These are phyloP conservation scores for Glaciozyma martinii DNA, from an alignment of 768 basidiomycete genomes.

Conservation along the genomic window DNA sequence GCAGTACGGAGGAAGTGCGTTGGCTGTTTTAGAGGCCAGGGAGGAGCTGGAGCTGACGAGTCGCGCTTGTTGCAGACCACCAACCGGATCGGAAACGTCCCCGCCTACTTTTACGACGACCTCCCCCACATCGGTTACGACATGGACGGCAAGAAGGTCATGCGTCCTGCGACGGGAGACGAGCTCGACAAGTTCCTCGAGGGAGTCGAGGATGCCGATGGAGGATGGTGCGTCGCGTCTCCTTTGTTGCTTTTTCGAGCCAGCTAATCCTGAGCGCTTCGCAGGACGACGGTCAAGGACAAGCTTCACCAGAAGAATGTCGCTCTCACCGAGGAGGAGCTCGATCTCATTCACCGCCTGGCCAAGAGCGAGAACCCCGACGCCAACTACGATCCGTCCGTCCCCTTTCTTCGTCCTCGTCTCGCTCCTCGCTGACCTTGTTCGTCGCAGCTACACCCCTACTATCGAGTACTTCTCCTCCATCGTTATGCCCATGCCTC, in stretches of 20 bases:
- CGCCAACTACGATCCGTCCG: slow-evolving; percentile 59
- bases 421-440: slow-evolving; percentile 34
- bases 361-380: slow-evolving; percentile 88
- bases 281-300: slow-evolving; percentile 86
- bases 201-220: slow-evolving; percentile 78
- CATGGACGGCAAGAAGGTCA: slow-evolving; percentile 84
- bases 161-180: slow-evolving; percentile 88
- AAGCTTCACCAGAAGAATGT: slow-evolving; percentile 76
- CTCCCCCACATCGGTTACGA: slow-evolving; percentile 97
- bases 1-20: slow-evolving; percentile 80
- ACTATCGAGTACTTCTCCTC: slow-evolving; percentile 96
- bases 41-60: not conserved
- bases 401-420: not conserved
- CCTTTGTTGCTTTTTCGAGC: slow-evolving; percentile 2
- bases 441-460: slow-evolving; percentile 55
- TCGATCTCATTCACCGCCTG: slow-evolving; percentile 88
- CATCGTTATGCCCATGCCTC: slow-evolving; percentile 82
- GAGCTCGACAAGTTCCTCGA: slow-evolving; percentile 93
- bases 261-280: not conserved
- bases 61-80: slow-evolving; percentile 52
- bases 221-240: slow-evolving; percentile 67
- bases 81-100: slow-evolving; percentile 91
- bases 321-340: slow-evolving; percentile 75
- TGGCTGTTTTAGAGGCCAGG: not conserved
- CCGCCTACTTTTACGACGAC: slow-evolving; percentile 99